phyloP scores from a whole-genome alignment of 1,284 basidiomycete genomes.

The Fomitopsis schrenkii region DNA sequence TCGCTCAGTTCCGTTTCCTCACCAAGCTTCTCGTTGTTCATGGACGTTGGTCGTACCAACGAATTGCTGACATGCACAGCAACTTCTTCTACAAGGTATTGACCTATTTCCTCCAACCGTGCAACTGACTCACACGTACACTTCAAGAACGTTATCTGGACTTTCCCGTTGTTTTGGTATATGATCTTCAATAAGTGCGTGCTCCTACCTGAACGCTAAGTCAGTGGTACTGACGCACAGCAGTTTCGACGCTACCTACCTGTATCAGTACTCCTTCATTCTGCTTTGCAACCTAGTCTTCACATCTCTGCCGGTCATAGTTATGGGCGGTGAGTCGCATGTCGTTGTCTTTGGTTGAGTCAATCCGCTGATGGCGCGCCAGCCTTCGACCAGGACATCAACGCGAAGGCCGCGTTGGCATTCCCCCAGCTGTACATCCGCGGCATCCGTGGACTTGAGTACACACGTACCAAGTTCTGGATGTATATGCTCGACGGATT shows the following conservation, averaged over 20 bases:
- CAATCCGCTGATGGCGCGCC: not conserved
- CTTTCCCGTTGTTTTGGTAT: slow-evolving; percentile 93
- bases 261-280: slow-evolving; percentile 95
- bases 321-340: slow-evolving; percentile 69
- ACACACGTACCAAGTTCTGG: slow-evolving; percentile 92
- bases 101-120: not conserved
- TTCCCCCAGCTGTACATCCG: slow-evolving; percentile 94
- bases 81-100: slow-evolving; percentile 97
- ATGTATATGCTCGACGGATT: slow-evolving; percentile 92
- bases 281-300: slow-evolving; percentile 90
- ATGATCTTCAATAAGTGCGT: slow-evolving; percentile 81
- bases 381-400: slow-evolving; percentile 97
- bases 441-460: slow-evolving; percentile 90
- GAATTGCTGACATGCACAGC: slow-evolving; percentile 95
- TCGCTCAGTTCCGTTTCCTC: slow-evolving; percentile 94
- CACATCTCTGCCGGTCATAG: slow-evolving; percentile 90
- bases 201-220: slow-evolving; percentile 1
- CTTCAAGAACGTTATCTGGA: slow-evolving; percentile 82
- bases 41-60: slow-evolving; percentile 94
- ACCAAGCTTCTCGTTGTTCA: slow-evolving; percentile 93
- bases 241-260: slow-evolving; percentile 92
- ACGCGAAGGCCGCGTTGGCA: slow-evolving; percentile 84
- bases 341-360: not conserved
- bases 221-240: slow-evolving; percentile 10
- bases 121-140: not conserved